Evolutionary conservation across 2,329 filamentous ascomycete species (phyloP), one percentile per base, ranked within the genome.

Genomic region (Aureobasidium subglaciale): DNA sequence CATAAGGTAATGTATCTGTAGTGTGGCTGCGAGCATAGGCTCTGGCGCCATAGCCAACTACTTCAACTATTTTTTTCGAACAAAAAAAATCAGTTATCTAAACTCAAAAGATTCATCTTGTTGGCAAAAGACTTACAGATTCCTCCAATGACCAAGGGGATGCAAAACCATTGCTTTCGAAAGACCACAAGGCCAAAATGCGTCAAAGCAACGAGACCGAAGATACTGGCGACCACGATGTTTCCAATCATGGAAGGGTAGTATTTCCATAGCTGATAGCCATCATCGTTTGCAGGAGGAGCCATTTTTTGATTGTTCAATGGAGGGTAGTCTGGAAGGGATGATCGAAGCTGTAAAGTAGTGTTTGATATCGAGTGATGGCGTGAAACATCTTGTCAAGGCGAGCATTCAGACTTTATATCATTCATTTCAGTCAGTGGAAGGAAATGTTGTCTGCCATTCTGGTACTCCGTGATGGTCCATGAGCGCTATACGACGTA

Each of bases 1-100:
- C 61, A 62, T 69, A 78, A 0, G 68, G 63, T 5, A 62, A 8
- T 2, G 27, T 30, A 15, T 15, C 43, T 10, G 25, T 29, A 18
- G 20, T 24, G 18, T 29, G n/a, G 20, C 20, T 29, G 11, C 29
- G 43, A 3, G 24, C 22, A 6, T 13, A 15, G 11, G 43, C 43
- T 16, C 43, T 22, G 7, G 24, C 43, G 10, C 11, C 22, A 22
- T 49, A 49, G n/a, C 43, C 43, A 6, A 15, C 24, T 29, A 34
- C 43, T 49, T 49, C 43, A 13, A 49, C 43, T 49, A 16, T n/a
- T 15, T n/a, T n/a, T n/a, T n/a, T n/a, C n/a, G n/a, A n/a, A n/a
- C n/a, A n/a, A n/a, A n/a, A 6, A 25, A 3, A 2, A n/a, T 45
- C 22, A 45, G 41, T n/a, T 45, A 18, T 25, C 16, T 45, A n/a